Evolutionary conservation across 352 stramenopile species (phyloP), one percentile per base, ranked within the genome.

Genomic region (Globisporangium recalcitrans): DNA sequence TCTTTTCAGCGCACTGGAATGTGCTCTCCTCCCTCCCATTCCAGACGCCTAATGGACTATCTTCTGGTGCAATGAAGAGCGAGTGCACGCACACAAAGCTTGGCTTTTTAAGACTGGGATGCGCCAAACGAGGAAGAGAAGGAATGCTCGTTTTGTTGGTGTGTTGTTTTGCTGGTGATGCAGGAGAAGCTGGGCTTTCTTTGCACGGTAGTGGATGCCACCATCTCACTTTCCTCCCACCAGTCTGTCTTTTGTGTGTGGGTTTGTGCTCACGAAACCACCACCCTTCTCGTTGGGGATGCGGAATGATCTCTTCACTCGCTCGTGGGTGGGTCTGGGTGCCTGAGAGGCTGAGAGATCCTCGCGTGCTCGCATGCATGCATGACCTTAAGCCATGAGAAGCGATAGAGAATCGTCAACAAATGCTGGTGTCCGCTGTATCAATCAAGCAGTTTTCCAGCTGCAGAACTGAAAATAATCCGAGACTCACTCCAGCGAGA

Each of bases 161-260:
- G n/a, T n/a, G n/a, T 34, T 42, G 36, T 11, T 42, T 42, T 42
- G 13, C 48, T 53, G 48, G 48, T 53, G 48, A 53, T 53, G 24
- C 48, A 53, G 24, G 11, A 7, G 22, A 24, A 52, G 11, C 11
- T 14, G 44, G 21, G 13, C n/a, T 53, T 53, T 53, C 26, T 53
- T 19, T 53, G 48, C 2, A n/a, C 48, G 29, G 21, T 53, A 0
- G 4, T 36, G 48, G 48, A 8, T 22, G 48, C 48, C 48, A 53
- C 48, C 48, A 53, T 53, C 48, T 53, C 44, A 19, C 21, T 29
- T 29, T 52, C 47, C 47, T 53, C 47, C 47, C 26, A 24, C 36
- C 36, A 42, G 36, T 42, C 36, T n/a, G 36, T 42, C 36, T 5
- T 21, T 53, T 53, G 7, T 49, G 16, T 40, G 34, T 38, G 32